Percentiles rank a stretch among this genome's conserved stretches.
phyloP scores from a whole-genome alignment of 768 basidiomycete species.

The Tulasnella calospora region DNA sequence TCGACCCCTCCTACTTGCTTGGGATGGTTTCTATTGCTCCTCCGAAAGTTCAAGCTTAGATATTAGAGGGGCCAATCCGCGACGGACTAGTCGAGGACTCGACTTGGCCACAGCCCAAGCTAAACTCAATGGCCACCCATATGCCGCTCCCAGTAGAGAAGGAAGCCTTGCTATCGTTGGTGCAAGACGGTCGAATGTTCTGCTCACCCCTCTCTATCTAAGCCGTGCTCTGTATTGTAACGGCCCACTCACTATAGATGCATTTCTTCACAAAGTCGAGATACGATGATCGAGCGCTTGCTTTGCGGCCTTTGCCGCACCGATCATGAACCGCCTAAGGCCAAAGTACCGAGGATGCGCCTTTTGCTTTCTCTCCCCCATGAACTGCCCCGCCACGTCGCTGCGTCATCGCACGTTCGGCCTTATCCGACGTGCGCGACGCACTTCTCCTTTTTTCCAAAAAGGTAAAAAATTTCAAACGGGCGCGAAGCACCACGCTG shows the following conservation, averaged over 20 bases:
- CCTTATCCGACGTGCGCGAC: not conserved
- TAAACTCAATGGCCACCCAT: not conserved
- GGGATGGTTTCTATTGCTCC: not conserved
- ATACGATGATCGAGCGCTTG: not conserved
- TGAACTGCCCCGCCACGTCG: not conserved
- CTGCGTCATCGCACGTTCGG: constrained; percentile 4
- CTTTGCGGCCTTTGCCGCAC: not conserved
- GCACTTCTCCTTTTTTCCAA: not conserved
- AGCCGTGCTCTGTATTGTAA: not conserved
- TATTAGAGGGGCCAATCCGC: not conserved
- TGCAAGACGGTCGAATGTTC: not conserved
- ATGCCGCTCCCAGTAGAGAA: not conserved
- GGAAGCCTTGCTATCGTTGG: not conserved
- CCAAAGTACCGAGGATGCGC: constrained; percentile 9
- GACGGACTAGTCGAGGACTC: not conserved
- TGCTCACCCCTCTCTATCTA: not conserved
- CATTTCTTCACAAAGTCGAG: not conserved
- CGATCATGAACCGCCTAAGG: not conserved
- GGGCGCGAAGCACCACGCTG: constrained; percentile 5
- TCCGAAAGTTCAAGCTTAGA: not conserved
- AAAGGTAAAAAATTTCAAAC: not conserved
- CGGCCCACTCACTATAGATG: not conserved
- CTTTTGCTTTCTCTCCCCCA: not conserved
- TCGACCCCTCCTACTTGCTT: not conserved
- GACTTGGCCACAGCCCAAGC: not conserved